Evolutionary conservation across 1,284 basidiomycete genomes (phyloP).

Genomic region (Takashimella tepidaria): DNA sequence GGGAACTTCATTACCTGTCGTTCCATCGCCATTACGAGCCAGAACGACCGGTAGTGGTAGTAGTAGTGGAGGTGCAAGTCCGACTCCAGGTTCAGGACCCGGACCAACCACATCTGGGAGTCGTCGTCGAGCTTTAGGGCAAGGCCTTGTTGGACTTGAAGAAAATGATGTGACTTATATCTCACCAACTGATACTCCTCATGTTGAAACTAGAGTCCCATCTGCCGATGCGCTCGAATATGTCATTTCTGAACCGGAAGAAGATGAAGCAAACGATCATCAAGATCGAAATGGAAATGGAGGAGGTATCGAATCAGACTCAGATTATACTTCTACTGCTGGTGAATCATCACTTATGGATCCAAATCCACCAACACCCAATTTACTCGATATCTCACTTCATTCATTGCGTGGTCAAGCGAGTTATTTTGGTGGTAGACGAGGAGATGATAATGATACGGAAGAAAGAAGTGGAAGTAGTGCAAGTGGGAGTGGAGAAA

Average conservation of each 20-base stretch:
- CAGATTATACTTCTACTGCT: constrained; percentile 8
- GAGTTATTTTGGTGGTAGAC: constrained; percentile 36
- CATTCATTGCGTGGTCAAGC: constrained; percentile 39
- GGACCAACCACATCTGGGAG: constrained; percentile 27
- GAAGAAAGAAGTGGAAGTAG: constrained; percentile 8
- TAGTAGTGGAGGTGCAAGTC: background rate
- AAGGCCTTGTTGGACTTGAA: constrained; percentile 7
- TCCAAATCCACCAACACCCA: constrained; percentile 55
- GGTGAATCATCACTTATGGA: constrained; percentile 33
- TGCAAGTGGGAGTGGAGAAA: constrained; percentile 27
- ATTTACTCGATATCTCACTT: constrained; percentile 53
- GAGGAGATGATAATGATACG: constrained; percentile 2
- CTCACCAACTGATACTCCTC: constrained; percentile 45
- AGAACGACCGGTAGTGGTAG: constrained; percentile 16
- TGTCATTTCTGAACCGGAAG: constrained; percentile 19
- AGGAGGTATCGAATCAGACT: constrained; percentile 12
- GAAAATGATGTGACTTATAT: constrained; percentile 21
- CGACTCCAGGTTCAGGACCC: constrained; percentile 7
- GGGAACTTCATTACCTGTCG: constrained; percentile 25
- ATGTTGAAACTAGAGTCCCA: constrained; percentile 31
- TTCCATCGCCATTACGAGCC: constrained; percentile 36
- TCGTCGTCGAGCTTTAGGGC: constrained; percentile 24
- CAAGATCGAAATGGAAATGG: constrained; percentile 5
- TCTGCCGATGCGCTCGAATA: constrained; percentile 24
- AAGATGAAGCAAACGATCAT: constrained; percentile 19